Evolutionary conservation across 1,284 basidiomycete genomes (phyloP), one percentile per base, ranked within the genome.

Genomic region (Apiotrichum laibachii): DNA sequence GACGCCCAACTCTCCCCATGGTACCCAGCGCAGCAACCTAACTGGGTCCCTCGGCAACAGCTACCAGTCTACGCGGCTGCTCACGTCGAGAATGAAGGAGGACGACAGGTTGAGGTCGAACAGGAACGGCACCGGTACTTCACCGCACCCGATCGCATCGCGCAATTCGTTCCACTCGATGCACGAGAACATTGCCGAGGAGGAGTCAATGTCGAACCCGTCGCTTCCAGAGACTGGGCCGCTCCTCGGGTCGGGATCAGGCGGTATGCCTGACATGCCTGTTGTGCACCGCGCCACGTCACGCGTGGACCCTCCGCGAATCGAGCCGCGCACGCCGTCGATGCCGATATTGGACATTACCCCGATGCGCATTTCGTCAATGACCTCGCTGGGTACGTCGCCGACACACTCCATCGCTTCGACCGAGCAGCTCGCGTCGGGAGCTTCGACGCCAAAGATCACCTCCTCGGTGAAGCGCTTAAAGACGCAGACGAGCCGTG

Each of bases 41-140:
- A 39, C 49, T 13, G 19, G 51, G 2, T 60, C 59, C 1, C 44
- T 60, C 2, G 59, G 62, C 5, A 57, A 71, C n/a, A 75, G 73
- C 52, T 73, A 70, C 47, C 75, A 77, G 53, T 75, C 73, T 0
- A 66, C 68, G 19, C 62, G 72, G 47, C 49, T 73, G 12, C 50
- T 72, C 18, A 64, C 67, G 1, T 56, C 63, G 21, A 67, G 62
- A 55, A 57, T 57, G 53, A 62, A 67, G 12, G 51, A 53, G 40
- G 70, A 71, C 6, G 61, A 67, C 19, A 31, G 47, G 13, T 18
- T 22, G 2, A 3, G 15, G 15, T 18, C 22, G 1, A 35, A 18
- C 11, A 21, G 10, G 15, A n/a, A 48, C 3, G 16, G 26, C 26
- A 31, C 26, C 26, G 26, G 26, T 31, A 31, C 33, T 1, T 61